Evolutionary conservation across 345 rosid species (phyloP).

Genomic region (Euphorbia lathyris): DNA sequence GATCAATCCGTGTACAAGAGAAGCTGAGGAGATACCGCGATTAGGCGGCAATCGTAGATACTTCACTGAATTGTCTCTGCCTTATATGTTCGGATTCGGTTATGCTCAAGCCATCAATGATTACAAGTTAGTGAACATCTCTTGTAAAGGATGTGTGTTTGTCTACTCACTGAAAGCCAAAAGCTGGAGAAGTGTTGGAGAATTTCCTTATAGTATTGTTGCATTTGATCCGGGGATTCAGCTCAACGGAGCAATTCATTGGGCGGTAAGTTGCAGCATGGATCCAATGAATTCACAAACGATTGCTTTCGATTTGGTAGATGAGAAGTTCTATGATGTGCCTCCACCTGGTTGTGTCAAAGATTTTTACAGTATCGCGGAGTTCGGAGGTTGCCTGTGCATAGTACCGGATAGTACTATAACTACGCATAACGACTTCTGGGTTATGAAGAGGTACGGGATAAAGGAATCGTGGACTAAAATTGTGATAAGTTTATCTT

Average conservation of each 20-base stretch:
- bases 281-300: not conserved
- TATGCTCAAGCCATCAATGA: not conserved
- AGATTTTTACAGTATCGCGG: slow-evolving; percentile 30
- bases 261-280: slow-evolving; percentile 24
- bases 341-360: slow-evolving; percentile 28
- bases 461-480: slow-evolving; percentile 34
- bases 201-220: slow-evolving; percentile 19
- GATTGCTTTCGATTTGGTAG: slow-evolving; percentile 30
- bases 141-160: slow-evolving; percentile 13
- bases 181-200: slow-evolving; percentile 26
- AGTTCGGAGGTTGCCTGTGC: slow-evolving; percentile 32
- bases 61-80: not conserved
- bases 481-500: slow-evolving; percentile 26
- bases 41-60: not conserved
- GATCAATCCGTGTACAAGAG: slow-evolving; percentile 7
- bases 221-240: slow-evolving; percentile 27
- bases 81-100: slow-evolving; percentile 4
- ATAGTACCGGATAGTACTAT: slow-evolving; percentile 29
- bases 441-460: slow-evolving; percentile 43
- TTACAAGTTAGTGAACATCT: slow-evolving; percentile 4
- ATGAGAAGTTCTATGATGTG: slow-evolving; percentile 36
- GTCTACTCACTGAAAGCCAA: slow-evolving; percentile 38
- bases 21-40: slow-evolving; percentile 5
- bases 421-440: slow-evolving; percentile 32
- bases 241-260: slow-evolving; percentile 35